Conservation (phyloP, 805 yeast species). For the Sugiyamaella valdiviana region DNA sequence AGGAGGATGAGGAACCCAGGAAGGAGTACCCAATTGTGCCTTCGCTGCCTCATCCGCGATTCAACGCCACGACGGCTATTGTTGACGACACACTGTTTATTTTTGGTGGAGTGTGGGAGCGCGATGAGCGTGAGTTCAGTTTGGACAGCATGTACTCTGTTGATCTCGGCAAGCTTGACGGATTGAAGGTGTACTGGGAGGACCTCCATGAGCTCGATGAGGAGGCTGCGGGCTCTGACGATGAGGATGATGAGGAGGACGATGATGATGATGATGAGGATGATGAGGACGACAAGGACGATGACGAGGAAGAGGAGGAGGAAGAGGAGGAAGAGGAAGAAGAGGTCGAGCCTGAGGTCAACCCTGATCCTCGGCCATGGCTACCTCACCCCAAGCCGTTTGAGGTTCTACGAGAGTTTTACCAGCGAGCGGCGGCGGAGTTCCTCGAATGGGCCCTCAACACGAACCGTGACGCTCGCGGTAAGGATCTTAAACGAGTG, state of each 20-base stretch:
- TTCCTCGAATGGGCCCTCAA: conserved; percentile 93
- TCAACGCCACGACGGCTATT: conserved; percentile 79
- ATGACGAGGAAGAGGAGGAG: conserved; percentile 40
- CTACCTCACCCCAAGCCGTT: conserved; percentile 95
- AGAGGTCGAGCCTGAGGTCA: conserved; percentile 56
- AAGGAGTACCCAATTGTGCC: conserved; percentile 51
- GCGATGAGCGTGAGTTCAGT: conserved; percentile 76
- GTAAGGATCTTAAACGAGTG: conserved; percentile 80
- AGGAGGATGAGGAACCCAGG: conserved; percentile 30
- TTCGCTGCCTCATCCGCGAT: conserved; percentile 79
- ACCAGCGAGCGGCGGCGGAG: conserved; percentile 76
- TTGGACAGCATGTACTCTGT: conserved; percentile 82
- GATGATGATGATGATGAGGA: conserved; percentile 64
- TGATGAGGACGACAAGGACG: conserved; percentile 65
- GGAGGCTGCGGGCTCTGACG: conserved; percentile 39
- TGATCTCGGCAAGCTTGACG: conserved; percentile 82
- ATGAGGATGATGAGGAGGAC: conserved; percentile 43
- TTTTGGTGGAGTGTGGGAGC: conserved; percentile 86
- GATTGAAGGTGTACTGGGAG: conserved; percentile 87
- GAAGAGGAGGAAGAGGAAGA: conserved; percentile 49
- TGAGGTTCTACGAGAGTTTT: conserved; percentile 76
- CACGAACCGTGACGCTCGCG: conserved; percentile 76
- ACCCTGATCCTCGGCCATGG: conserved; percentile 94
- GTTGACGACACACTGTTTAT: conserved; percentile 77
- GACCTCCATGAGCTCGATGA: conserved; percentile 52